A percentile compares a stretch with the other conserved stretches of the same genome.
Conservation (phyloP, 2,329 filamentous ascomycete genomes). For the Cryoendolithus antarcticus region DNA sequence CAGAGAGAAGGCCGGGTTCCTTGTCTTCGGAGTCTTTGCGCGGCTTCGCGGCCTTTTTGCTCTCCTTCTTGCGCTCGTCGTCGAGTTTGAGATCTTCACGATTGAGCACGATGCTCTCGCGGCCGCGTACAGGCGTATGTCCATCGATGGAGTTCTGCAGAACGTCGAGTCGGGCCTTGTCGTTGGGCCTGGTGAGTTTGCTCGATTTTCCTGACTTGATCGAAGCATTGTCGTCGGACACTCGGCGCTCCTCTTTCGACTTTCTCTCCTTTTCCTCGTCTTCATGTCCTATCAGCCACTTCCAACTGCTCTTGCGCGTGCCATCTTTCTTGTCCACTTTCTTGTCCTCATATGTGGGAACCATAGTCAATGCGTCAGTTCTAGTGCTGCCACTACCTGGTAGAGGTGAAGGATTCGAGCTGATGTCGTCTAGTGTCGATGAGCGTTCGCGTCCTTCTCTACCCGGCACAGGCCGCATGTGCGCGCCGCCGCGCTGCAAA, state of each 20-base stretch:
- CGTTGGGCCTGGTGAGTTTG: constrained; percentile 53
- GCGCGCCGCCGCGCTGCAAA: constrained; percentile 20
- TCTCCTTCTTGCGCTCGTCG: constrained; percentile 73
- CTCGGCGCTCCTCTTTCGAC: constrained; percentile 31
- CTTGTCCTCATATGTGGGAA: constrained; percentile 64
- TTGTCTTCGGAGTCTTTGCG: constrained; percentile 45
- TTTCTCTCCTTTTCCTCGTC: constrained; percentile 64
- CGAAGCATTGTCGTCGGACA: constrained; percentile 6
- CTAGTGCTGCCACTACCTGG: constrained; percentile 54
- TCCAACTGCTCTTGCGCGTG: constrained; percentile 68
- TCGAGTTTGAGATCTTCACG: constrained; percentile 66
- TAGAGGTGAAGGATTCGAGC: constrained; percentile 53
- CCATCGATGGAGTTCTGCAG: constrained; percentile 77
- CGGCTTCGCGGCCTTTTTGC: constrained; percentile 63
- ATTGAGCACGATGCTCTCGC: constrained; percentile 76
- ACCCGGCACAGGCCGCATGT: constrained; percentile 23
- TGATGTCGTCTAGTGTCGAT: constrained; percentile 50
- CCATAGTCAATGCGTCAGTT: constrained; percentile 68
- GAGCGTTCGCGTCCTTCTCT: constrained; percentile 12
- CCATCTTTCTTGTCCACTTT: constrained; percentile 56
- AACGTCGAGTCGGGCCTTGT: constrained; percentile 73
- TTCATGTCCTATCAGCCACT: constrained; percentile 58
- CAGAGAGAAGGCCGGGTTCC: constrained; percentile 65
- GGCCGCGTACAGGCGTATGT: constrained; percentile 36
- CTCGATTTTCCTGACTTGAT: constrained; percentile 19